Evolutionary conservation across 495 filamentous ascomycete genomes (phyloP), one percentile per base, ranked within the genome.

Genomic region (Cairneyella variabilis): DNA sequence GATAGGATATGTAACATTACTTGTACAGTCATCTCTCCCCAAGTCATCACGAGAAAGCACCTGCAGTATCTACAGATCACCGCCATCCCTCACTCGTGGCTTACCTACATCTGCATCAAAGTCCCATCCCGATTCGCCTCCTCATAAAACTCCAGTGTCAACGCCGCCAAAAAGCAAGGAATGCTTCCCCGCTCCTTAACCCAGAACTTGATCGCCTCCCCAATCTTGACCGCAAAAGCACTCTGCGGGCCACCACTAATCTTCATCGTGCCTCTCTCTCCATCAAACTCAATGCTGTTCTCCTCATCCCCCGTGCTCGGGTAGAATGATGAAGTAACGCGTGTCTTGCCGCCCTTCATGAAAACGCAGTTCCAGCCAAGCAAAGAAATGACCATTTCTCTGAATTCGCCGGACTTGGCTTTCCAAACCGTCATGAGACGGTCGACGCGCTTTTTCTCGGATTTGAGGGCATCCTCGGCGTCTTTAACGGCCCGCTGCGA

Each of bases 281-380:
- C 95, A 71, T 99, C 93, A 69, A 99, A 97, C 1, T 96, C 82
- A 54, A 99, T 95, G 42, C 85, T 90, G 57, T 92, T 95, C 76
- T 90, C 88, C 66, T 88, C 78, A 64, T 88, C 84, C 37, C 80
- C 83, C 34, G 80, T 82, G 3, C 78, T 82, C 0, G 88, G 82
- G 59, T 85, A 85, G 63, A 90, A 91, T 63, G 90, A 80, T 42
- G 77, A 83, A 23, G 90, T 91, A 44, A 95, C 86, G 12, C 86
- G 80, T 62, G 95, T 92, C 60, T 91, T 90, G 17, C 93, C 93
- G 62, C 92, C 95, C 2, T 89, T 89, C 63, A 96, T 80, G 71
- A 97, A 96, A 46, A 95, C 87, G 28, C 97, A 79, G 48, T 91
- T 91, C 83, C 88, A 97, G 0, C 93, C 93, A 1, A 99, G 77